Evolutionary conservation across 2,329 filamentous ascomycete genomes (phyloP).

Genomic region (Cytospora mali): DNA sequence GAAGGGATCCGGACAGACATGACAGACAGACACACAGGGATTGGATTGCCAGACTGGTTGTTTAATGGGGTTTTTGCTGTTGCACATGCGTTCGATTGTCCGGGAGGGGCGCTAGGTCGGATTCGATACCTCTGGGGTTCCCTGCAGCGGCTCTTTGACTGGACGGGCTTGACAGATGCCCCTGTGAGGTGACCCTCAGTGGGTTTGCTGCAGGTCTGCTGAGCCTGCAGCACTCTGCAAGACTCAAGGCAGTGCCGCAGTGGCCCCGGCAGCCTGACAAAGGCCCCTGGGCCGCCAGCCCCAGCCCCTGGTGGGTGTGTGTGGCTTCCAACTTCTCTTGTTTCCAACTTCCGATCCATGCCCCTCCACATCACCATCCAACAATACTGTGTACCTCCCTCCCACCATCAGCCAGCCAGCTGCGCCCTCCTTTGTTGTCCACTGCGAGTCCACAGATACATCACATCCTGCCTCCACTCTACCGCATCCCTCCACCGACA

Average conservation of each 20-base stretch:
- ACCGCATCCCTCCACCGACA: constrained; percentile 22
- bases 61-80: constrained; percentile 10
- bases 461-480: constrained; percentile 14
- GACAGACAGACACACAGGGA: too few species aligned
- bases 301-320: constrained; percentile 5
- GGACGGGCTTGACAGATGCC: constrained; percentile 5
- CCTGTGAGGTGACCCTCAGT: constrained; percentile 6
- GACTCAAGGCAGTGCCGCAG: constrained; percentile 11
- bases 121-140: constrained; percentile 12
- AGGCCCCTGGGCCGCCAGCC: constrained; percentile 1
- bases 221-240: constrained; percentile 6
- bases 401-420: constrained; percentile 23
- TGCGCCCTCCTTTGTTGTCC: constrained; percentile 26
- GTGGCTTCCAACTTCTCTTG: constrained; percentile 20
- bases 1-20: too few species aligned
- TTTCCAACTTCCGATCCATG: constrained; percentile 15
- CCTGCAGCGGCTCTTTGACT: constrained; percentile 23
- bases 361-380: neutral
- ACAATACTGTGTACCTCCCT: neutral
- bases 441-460: constrained; percentile 17
- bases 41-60: neutral
- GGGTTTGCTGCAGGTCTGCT: constrained; percentile 6
- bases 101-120: constrained; percentile 18
- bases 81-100: constrained; percentile 10
- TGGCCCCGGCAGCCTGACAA: constrained; percentile 5